Evolutionary conservation across 352 stramenopile species (phyloP).

Genomic region (Sclerospora graminicola): DNA sequence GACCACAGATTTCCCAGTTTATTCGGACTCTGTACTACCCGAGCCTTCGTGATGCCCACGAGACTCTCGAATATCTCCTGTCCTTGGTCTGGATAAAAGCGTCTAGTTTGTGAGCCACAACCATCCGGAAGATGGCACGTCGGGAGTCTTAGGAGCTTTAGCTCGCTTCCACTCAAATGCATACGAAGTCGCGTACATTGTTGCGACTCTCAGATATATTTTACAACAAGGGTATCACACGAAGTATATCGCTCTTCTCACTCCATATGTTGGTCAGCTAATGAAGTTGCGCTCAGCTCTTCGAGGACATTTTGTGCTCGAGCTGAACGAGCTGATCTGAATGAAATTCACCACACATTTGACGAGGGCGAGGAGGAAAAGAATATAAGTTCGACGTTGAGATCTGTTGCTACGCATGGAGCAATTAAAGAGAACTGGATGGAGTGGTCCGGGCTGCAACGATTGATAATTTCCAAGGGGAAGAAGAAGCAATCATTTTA

Average conservation of each 20-base stretch:
- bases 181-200: slow-evolving; percentile 50
- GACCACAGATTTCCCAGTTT: slow-evolving; percentile 66
- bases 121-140: slow-evolving; percentile 24
- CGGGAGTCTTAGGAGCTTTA: slow-evolving; percentile 9
- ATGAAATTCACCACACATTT: not conserved
- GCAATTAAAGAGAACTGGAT: slow-evolving; percentile 21
- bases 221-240: slow-evolving; percentile 58
- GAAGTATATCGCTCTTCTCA: slow-evolving; percentile 63
- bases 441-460: slow-evolving; percentile 35
- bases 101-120: slow-evolving; percentile 72
- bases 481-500: slow-evolving; percentile 64
- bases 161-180: slow-evolving; percentile 51
- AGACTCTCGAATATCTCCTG: slow-evolving; percentile 35
- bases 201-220: slow-evolving; percentile 61
- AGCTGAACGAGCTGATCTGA: slow-evolving; percentile 21
- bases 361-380: slow-evolving; percentile 19
- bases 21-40: slow-evolving; percentile 64
- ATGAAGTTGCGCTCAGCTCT: slow-evolving; percentile 42
- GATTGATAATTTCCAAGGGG: slow-evolving; percentile 72
- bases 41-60: slow-evolving; percentile 36
- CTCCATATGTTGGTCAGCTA: slow-evolving; percentile 78
- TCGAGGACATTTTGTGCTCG: slow-evolving; percentile 22
- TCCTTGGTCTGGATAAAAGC: slow-evolving; percentile 44
- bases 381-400: slow-evolving; percentile 21
- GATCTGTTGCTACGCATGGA: too few species aligned